Evolutionary conservation across 2,329 filamentous ascomycete genomes (phyloP).

Genomic region (Pyrenophora teres): DNA sequence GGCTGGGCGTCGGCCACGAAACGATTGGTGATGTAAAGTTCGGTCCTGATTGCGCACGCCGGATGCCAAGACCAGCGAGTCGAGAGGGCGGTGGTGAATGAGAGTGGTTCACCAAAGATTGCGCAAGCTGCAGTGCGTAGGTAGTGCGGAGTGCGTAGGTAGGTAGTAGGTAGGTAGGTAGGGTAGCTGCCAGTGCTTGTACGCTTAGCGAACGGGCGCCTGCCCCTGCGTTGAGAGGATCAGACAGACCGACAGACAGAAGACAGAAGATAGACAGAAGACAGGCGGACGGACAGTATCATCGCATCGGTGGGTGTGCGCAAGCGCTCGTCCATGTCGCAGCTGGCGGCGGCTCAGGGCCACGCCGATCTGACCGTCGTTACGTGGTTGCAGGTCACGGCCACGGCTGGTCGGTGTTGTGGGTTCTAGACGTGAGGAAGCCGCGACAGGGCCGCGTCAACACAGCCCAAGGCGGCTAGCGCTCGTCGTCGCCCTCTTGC

Average conservation of each 20-base stretch:
- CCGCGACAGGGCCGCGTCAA: slow-evolving; percentile 23
- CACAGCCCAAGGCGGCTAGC: slow-evolving; percentile 16
- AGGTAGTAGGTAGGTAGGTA: no score
- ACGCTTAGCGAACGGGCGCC: slow-evolving; percentile 12
- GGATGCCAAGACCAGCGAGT: slow-evolving; percentile 8
- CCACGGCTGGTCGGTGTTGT: slow-evolving; percentile 14
- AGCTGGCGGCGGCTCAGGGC: neutral
- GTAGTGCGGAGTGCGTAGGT: no score
- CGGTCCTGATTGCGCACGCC: slow-evolving; percentile 9
- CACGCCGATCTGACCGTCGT: slow-evolving; percentile 3
- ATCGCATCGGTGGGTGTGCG: neutral
- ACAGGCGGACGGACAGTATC: no score
- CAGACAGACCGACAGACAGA: no score
- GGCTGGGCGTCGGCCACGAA: slow-evolving; percentile 2
- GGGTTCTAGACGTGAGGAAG: slow-evolving; percentile 19
- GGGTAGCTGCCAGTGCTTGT: slow-evolving; percentile 1
- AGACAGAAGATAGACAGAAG: no score
- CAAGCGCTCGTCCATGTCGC: neutral
- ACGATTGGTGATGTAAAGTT: slow-evolving; percentile 1
- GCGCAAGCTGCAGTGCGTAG: slow-evolving; percentile 19
- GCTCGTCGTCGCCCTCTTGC: slow-evolving; percentile 16
- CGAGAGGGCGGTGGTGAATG: neutral
- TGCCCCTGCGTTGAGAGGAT: slow-evolving; percentile 7
- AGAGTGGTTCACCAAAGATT: slow-evolving; percentile 17
- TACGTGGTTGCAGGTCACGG: slow-evolving; percentile 10